Evolutionary conservation across 116 monocot species (phyloP).

Genomic region (Posidonia oceanica): DNA sequence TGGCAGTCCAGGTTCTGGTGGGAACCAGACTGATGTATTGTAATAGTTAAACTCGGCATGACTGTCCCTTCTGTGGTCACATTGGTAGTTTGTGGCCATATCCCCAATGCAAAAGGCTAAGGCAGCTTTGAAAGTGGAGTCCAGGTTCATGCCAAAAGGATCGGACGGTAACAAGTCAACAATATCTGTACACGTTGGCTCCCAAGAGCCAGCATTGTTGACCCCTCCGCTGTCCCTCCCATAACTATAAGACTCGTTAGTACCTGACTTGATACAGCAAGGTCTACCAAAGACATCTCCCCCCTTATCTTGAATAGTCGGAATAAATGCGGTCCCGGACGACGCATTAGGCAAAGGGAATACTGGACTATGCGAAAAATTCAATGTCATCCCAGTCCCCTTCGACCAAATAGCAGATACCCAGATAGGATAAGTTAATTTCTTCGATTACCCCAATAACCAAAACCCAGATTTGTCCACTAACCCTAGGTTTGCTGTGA

Average conservation of each 20-base stretch:
- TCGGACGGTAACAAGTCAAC: constrained; percentile 29
- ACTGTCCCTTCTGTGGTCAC: neutral
- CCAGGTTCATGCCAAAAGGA: constrained; percentile 37
- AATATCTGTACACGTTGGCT: constrained; percentile 13
- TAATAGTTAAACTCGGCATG: constrained; percentile 1
- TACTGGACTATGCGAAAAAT: constrained; percentile 24
- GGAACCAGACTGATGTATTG: neutral
- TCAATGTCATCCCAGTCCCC: constrained; percentile 19
- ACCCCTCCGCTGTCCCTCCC: constrained; percentile 6
- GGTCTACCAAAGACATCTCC: constrained; percentile 5
- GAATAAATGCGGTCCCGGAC: constrained; percentile 3
- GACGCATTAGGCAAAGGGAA: constrained; percentile 10
- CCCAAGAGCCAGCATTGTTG: neutral
- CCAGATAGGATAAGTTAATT: neutral
- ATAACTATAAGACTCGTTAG: neutral
- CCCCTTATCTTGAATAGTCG: constrained; percentile 3
- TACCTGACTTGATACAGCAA: neutral
- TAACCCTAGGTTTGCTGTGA: no score
- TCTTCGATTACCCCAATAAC: neutral
- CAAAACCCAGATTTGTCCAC: neutral
- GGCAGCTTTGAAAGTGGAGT: constrained; percentile 18
- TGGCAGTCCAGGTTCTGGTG: neutral
- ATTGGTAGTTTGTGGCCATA: constrained; percentile 4
- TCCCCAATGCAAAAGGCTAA: constrained; percentile 26
- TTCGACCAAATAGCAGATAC: neutral